Evolutionary conservation across 306 rosid genomes (phyloP).

Genomic region (Prunus mume): DNA sequence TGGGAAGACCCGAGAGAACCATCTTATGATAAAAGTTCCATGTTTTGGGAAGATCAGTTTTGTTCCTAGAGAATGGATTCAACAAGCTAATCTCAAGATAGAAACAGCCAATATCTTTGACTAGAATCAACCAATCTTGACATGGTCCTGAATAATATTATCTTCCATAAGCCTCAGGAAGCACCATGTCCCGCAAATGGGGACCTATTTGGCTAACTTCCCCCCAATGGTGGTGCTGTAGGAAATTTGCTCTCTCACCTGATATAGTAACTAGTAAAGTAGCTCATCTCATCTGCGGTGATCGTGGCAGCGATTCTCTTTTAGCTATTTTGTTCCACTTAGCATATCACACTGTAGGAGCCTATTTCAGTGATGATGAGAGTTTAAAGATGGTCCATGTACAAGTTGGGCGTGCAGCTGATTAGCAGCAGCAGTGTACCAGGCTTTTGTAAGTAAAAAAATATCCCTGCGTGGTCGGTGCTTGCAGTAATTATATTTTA

Average conservation of each 20-base stretch:
- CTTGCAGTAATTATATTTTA: neutral
- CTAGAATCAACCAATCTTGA: too few relatives aligned
- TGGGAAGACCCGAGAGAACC: slow-evolving; percentile 49
- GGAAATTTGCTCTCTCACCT: too few relatives aligned
- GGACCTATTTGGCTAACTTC: too few relatives aligned
- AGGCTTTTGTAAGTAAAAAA: neutral
- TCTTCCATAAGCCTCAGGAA: too few relatives aligned
- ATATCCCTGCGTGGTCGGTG: neutral
- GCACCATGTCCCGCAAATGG: too few relatives aligned
- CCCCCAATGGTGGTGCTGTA: too few relatives aligned
- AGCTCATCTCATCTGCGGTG: too few relatives aligned
- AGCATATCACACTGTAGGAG: too few relatives aligned
- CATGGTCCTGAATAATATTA: too few relatives aligned
- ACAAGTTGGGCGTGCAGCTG: neutral
- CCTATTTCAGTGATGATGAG: neutral
- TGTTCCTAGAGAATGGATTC: slow-evolving; percentile 47
- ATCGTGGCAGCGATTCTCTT: too few relatives aligned
- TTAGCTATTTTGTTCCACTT: too few relatives aligned
- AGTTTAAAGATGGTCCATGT: neutral
- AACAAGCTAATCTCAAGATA: slow-evolving; percentile 39
- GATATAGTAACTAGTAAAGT: too few relatives aligned
- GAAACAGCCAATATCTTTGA: slow-evolving; percentile 4
- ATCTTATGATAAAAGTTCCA: slow-evolving; percentile 68
- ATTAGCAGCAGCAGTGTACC: neutral
- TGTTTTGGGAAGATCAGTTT: slow-evolving; percentile 40